Evolutionary conservation across 441 rosid genomes (phyloP).

Genomic region (Pelargonium fulgidum): DNA sequence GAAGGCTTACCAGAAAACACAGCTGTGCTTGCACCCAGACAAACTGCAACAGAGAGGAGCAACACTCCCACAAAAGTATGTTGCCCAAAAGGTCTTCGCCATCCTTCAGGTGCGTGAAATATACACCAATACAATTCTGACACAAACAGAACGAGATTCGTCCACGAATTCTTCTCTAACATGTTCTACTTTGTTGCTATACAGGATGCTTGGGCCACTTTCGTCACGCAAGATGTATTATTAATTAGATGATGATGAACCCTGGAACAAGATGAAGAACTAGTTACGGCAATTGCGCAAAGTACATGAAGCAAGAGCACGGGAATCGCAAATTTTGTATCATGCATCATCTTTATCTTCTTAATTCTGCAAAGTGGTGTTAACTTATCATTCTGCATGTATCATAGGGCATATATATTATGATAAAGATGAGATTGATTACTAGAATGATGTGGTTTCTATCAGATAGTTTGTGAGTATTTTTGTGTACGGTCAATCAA

Average conservation of each 20-base stretch:
- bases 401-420: too few relatives aligned
- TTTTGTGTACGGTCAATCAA: too few relatives aligned
- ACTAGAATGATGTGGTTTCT: too few relatives aligned
- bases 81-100: conserved; percentile 65
- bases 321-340: background rate
- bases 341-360: background rate
- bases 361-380: background rate
- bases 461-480: too few relatives aligned
- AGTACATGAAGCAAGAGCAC: background rate
- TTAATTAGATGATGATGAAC: background rate
- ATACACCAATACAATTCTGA: background rate
- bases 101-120: conserved; percentile 56
- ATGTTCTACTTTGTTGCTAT: background rate
- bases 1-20: conserved; percentile 86
- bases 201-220: conserved; percentile 7
- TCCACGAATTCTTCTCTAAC: background rate
- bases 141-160: too few relatives aligned
- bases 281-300: background rate
- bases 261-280: background rate
- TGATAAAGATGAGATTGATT: too few relatives aligned
- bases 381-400: background rate
- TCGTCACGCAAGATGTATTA: background rate
- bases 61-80: conserved; percentile 48
- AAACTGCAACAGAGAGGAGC: conserved; percentile 85
- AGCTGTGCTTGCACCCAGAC: conserved; percentile 92